Percentiles rank a stretch among this genome's conserved stretches.
phyloP scores from a whole-genome alignment of 2,329 filamentous ascomycete genomes.

The Alternaria atra region DNA sequence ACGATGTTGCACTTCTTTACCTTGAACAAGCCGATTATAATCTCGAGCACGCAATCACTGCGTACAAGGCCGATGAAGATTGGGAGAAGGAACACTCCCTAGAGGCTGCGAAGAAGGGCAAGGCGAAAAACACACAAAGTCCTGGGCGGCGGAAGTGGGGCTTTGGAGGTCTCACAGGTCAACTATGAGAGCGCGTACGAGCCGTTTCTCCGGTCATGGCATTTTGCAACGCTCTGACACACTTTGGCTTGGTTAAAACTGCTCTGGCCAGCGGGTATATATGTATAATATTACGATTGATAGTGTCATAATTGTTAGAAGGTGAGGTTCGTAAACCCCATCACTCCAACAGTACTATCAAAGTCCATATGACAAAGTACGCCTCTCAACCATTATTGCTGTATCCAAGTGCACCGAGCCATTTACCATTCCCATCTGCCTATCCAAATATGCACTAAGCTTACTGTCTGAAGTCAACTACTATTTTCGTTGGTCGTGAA shows the following conservation, averaged over 20 bases:
- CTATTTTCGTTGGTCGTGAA: background rate
- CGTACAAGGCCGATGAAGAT: slow-evolving; percentile 74
- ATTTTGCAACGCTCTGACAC: background rate
- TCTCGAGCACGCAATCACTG: slow-evolving; percentile 69
- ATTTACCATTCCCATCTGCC: background rate
- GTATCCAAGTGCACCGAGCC: background rate
- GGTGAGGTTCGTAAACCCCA: background rate
- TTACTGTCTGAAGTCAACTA: background rate
- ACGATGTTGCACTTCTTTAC: slow-evolving; percentile 77
- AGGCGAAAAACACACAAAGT: slow-evolving; percentile 41
- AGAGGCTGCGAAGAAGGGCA: slow-evolving; percentile 58
- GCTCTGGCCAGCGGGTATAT: background rate
- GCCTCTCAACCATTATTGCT: background rate
- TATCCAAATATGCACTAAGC: background rate
- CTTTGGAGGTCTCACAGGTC: slow-evolving; percentile 49
- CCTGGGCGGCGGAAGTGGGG: slow-evolving; percentile 47
- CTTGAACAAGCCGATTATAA: slow-evolving; percentile 75
- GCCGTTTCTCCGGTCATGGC: background rate
- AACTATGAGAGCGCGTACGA: slow-evolving; percentile 36
- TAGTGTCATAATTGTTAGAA: background rate
- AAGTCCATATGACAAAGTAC: background rate
- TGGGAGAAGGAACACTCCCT: slow-evolving; percentile 78
- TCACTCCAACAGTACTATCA: background rate
- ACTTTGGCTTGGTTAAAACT: background rate
- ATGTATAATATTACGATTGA: background rate